Evolutionary conservation across 75 land plant species (phyloP), one percentile per base, ranked within the genome.

Genomic region (Selaginella tamariscina): DNA sequence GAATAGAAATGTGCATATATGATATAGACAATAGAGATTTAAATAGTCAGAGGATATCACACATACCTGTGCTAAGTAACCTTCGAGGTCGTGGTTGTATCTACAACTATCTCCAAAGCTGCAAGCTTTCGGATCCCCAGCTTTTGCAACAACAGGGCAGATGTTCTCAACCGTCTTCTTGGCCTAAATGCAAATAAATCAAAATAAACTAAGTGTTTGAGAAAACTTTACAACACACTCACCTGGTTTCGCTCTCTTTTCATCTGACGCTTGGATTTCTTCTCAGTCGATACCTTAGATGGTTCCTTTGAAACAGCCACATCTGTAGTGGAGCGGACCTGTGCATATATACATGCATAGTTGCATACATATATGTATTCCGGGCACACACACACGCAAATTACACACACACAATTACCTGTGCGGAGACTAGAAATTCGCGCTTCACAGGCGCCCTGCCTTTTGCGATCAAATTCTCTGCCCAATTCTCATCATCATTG

Each of bases 201-300:
- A 31, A 32, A 65, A 33, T 26, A 21, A 31, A 68, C 2, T 24
- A 1, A 22, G 11, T 21, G 33, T n/a, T 27, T 2, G 27, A 29
- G 11, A 67, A 2, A 67, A 20, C 22, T 11, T 1, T n/a, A 67
- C 9, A n/a, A 67, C 69, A 63, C 18, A 15, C 60, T 56, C 18
- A 86, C 98, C 84, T 81, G 73, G 29, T 71, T 71, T 18, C 98
- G 81, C 66, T 93, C 98, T 28, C 83, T 76, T 77, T 84, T 93
- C 30, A 81, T 80, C 65, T 93, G 90, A 2, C 96, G 84, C 76
- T 81, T 89, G 1, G 96, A 89, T 70, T 93, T 93, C 79, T 86
- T 89, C 70, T 86, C 89, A 66, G 75, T 69, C 29, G 77, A 71
- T 1, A 86, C 54, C 56, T 67, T 76, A 65, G 55, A 67, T 27